Conservation (phyloP, 2,329 filamentous ascomycete genomes). For the Cadophora luteo-olivacea region DNA sequence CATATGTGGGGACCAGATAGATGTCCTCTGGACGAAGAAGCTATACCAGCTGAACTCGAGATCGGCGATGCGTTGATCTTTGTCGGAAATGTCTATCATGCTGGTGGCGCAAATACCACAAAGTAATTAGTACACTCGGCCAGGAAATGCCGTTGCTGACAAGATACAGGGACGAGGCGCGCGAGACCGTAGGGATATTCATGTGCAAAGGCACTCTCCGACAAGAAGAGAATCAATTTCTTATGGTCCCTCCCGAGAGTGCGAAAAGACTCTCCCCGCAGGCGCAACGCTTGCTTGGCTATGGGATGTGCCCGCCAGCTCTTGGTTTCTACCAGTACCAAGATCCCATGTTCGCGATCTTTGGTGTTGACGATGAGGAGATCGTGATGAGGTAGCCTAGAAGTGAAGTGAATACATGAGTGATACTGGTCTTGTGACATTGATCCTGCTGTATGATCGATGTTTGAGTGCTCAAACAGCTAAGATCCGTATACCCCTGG, state of each 20-base stretch:
- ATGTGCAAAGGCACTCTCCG: conserved; percentile 26
- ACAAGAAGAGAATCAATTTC: conserved; percentile 33
- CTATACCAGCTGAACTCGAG: conserved; percentile 18
- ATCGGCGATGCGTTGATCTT: conserved; percentile 15
- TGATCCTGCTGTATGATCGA: not conserved
- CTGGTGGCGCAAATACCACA: conserved; percentile 20
- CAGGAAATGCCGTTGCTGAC: not conserved
- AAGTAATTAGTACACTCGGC: not conserved
- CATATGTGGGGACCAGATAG: conserved; percentile 21
- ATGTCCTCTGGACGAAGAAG: conserved; percentile 13
- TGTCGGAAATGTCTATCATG: conserved; percentile 22
- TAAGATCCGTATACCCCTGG: not conserved
- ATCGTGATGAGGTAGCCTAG: conserved; percentile 19
- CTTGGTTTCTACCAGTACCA: conserved; percentile 30
- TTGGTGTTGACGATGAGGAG: conserved; percentile 33
- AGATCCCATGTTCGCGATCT: conserved; percentile 31
- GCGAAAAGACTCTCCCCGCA: conserved; percentile 23
- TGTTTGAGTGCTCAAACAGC: not conserved
- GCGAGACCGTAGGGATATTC: conserved; percentile 34
- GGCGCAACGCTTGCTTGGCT: conserved; percentile 28
- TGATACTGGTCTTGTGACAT: not conserved
- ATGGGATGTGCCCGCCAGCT: conserved; percentile 26
- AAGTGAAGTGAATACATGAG: not conserved
- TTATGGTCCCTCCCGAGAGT: conserved; percentile 29
- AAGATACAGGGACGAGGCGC: conserved; percentile 29